A percentile compares a stretch with the other conserved stretches of the same genome.
Conservation (phyloP, 345 rosid genomes). For the Gossypium rotundifolium region DNA sequence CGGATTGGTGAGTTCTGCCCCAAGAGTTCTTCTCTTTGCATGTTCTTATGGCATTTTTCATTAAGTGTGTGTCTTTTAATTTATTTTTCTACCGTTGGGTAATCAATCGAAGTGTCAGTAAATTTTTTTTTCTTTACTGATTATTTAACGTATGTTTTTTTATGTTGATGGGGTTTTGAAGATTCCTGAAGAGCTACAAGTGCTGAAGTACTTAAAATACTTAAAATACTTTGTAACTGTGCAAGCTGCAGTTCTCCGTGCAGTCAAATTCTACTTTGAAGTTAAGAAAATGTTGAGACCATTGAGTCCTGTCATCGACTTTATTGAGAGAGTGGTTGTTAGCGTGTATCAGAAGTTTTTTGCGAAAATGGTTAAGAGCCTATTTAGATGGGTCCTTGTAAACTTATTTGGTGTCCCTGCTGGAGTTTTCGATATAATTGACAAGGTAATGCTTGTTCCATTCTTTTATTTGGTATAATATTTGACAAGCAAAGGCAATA, state of each 20-base stretch:
- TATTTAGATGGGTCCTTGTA: conserved; percentile 63
- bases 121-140: background rate
- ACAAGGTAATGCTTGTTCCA: conserved; percentile 40
- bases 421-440: conserved; percentile 68
- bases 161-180: conserved; percentile 1
- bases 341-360: conserved; percentile 6
- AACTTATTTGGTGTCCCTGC: conserved; percentile 59
- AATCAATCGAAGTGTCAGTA: background rate
- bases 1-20: background rate
- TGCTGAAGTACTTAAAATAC: conserved; percentile 51
- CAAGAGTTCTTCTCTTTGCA: background rate
- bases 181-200: conserved; percentile 35
- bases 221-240: conserved; percentile 74
- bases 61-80: background rate
- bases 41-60: background rate
- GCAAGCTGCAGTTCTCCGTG: conserved; percentile 66
- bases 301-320: conserved; percentile 73
- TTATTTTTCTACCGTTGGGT: background rate
- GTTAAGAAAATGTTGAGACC: conserved; percentile 84
- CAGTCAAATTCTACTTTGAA: conserved; percentile 45
- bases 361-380: conserved; percentile 30
- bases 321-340: conserved; percentile 76
- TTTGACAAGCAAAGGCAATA: background rate
- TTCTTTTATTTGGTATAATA: background rate
- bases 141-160: background rate